Conservation (phyloP, 1,284 basidiomycete genomes). For the Heterobasidion annosum region DNA sequence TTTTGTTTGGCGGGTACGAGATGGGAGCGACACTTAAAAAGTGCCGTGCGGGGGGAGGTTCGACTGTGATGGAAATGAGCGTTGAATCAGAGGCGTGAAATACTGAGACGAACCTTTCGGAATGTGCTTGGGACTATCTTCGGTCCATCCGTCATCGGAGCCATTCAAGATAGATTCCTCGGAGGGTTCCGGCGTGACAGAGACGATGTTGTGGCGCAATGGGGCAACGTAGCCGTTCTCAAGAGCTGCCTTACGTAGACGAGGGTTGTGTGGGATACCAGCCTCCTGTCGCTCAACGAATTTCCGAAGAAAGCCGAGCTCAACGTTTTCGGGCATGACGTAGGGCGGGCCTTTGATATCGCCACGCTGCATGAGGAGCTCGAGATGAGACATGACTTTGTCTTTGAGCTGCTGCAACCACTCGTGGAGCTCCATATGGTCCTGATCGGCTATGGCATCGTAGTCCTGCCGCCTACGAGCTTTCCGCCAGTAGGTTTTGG, state of each 20-base stretch:
- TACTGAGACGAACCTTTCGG: slow-evolving; percentile 5
- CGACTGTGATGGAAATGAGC: not conserved
- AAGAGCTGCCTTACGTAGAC: slow-evolving; percentile 45
- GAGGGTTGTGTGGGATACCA: slow-evolving; percentile 67
- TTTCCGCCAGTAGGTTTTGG: slow-evolving; percentile 78
- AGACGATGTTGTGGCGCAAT: slow-evolving; percentile 16
- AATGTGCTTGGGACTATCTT: slow-evolving; percentile 6
- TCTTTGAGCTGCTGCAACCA: slow-evolving; percentile 79
- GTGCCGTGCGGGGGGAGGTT: slow-evolving; percentile 5
- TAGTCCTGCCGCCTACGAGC: slow-evolving; percentile 70
- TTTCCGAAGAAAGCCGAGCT: slow-evolving; percentile 66
- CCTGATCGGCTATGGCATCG: slow-evolving; percentile 72
- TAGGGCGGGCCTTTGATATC: slow-evolving; percentile 76
- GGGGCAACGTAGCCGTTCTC: slow-evolving; percentile 23
- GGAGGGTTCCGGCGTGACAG: slow-evolving; percentile 48
- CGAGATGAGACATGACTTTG: slow-evolving; percentile 77
- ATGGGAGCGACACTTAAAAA: not conserved
- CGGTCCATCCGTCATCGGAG: slow-evolving; percentile 9
- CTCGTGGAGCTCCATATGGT: slow-evolving; percentile 78
- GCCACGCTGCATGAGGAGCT: slow-evolving; percentile 76
- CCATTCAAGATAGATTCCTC: slow-evolving; percentile 18
- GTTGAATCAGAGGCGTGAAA: not conserved
- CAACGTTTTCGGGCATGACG: slow-evolving; percentile 66
- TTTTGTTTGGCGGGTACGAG: slow-evolving; percentile 4
- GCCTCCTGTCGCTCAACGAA: slow-evolving; percentile 69